phyloP scores from a whole-genome alignment of 768 basidiomycete species.

The Kwoniella bestiolae region DNA sequence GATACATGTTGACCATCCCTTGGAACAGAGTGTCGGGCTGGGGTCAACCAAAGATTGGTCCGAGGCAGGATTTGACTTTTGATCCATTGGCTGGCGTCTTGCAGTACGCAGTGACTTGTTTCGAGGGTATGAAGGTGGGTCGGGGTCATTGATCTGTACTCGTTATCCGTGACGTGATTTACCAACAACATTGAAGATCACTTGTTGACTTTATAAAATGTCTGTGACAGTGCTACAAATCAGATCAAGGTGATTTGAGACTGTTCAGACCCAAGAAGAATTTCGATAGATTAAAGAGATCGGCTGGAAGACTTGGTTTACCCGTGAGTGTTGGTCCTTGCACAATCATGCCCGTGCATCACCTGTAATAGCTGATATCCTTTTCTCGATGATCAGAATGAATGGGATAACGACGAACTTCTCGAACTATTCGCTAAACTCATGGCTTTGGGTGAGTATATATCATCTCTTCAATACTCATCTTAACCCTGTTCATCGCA shows the following conservation, averaged over 20 bases:
- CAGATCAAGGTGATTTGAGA: constrained; percentile 70
- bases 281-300: constrained; percentile 87
- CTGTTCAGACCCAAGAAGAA: constrained; percentile 96
- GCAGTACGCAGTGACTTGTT: constrained; percentile 68
- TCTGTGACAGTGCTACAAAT: constrained; percentile 64
- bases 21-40: constrained; percentile 78
- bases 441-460: constrained; percentile 44
- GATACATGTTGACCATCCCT: constrained; percentile 74
- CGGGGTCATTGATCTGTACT: no score
- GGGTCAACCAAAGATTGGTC: constrained; percentile 78
- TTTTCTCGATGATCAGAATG: constrained; percentile 22
- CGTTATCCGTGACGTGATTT: no score
- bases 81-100: constrained; percentile 83
- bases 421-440: constrained; percentile 47
- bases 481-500: no score
- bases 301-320: constrained; percentile 44
- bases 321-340: constrained; percentile 33
- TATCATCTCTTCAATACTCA: neutral
- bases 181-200: neutral
- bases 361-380: neutral
- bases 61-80: constrained; percentile 74
- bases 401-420: constrained; percentile 51
- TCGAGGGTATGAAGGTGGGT: constrained; percentile 90
- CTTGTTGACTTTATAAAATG: neutral
- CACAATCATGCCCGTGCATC: neutral